Percentiles rank a stretch among this genome's conserved stretches.
Evolutionary conservation across 2,329 filamentous ascomycete species (phyloP).

Genomic region (Penicillium sp.): DNA sequence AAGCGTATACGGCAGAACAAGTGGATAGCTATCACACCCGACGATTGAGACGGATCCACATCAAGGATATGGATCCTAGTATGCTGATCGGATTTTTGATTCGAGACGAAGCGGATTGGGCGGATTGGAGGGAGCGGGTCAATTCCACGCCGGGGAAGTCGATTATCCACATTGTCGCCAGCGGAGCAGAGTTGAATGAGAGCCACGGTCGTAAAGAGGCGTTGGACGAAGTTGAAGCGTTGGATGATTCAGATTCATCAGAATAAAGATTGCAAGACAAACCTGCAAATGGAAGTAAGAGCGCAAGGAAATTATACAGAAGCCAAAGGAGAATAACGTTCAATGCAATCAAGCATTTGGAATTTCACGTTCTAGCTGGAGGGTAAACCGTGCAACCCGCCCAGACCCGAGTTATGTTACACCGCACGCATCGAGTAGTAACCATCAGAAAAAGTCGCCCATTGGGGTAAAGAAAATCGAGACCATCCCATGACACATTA

Average conservation of each 20-base stretch:
- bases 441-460: constrained; percentile 42
- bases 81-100: constrained; percentile 96
- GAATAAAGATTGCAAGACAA: neutral
- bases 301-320: neutral
- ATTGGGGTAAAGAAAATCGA: constrained; percentile 39
- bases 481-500: constrained; percentile 49
- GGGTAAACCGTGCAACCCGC: constrained; percentile 30
- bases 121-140: constrained; percentile 71
- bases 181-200: constrained; percentile 55
- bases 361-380: constrained; percentile 36
- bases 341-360: constrained; percentile 31
- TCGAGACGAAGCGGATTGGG: constrained; percentile 74
- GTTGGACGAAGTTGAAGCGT: constrained; percentile 81
- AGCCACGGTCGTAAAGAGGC: constrained; percentile 62
- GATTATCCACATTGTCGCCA: constrained; percentile 77
- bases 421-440: constrained; percentile 40
- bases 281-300: neutral
- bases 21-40: constrained; percentile 81
- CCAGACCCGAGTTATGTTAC: constrained; percentile 45
- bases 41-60: constrained; percentile 71
- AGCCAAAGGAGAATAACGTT: constrained; percentile 11
- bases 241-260: constrained; percentile 58
- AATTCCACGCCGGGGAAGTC: constrained; percentile 72
- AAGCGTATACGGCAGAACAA: constrained; percentile 62
- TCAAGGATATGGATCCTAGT: constrained; percentile 93